Evolutionary conservation across 2,329 filamentous ascomycete genomes (phyloP).

Genomic region (Diaporthe citriasiana): DNA sequence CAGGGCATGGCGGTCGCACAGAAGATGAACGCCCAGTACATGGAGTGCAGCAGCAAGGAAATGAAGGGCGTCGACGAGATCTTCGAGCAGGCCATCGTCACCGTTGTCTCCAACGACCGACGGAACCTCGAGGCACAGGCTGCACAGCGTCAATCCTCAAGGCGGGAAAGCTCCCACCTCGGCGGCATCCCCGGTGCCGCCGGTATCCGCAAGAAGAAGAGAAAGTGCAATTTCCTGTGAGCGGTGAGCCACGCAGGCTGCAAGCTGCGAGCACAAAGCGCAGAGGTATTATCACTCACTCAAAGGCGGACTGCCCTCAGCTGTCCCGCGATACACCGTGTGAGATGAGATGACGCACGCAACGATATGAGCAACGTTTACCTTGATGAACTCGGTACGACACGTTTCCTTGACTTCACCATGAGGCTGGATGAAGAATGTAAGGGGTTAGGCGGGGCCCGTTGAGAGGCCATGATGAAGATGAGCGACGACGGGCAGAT

Average conservation of each 20-base stretch:
- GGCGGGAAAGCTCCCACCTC: conserved; percentile 51
- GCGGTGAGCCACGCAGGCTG: conserved; percentile 36
- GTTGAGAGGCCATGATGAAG: conserved; percentile 20
- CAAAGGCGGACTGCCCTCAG: background rate
- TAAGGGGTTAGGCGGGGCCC: background rate
- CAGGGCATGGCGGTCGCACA: conserved; percentile 90
- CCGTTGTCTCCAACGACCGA: conserved; percentile 85
- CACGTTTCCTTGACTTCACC: conserved; percentile 18
- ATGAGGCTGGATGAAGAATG: conserved; percentile 23
- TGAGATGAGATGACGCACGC: conserved; percentile 40
- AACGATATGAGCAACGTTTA: conserved; percentile 37
- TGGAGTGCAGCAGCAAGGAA: conserved; percentile 99
- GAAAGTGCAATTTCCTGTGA: conserved; percentile 85
- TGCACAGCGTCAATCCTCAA: conserved; percentile 53
- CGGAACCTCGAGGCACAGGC: conserved; percentile 71
- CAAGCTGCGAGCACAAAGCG: background rate
- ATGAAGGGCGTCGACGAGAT: conserved; percentile 97
- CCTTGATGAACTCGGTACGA: conserved; percentile 32
- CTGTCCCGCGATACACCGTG: conserved; percentile 10
- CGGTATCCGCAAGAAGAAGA: conserved; percentile 79
- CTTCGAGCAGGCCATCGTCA: conserved; percentile 91
- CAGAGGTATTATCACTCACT: background rate
- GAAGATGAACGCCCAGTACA: conserved; percentile 95
- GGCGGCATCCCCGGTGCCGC: conserved; percentile 54
- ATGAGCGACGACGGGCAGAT: conserved; percentile 19